Evolutionary conservation across 2,329 filamentous ascomycete species (phyloP).

Genomic region (Ophiocordyceps camponoti-rufipedis): DNA sequence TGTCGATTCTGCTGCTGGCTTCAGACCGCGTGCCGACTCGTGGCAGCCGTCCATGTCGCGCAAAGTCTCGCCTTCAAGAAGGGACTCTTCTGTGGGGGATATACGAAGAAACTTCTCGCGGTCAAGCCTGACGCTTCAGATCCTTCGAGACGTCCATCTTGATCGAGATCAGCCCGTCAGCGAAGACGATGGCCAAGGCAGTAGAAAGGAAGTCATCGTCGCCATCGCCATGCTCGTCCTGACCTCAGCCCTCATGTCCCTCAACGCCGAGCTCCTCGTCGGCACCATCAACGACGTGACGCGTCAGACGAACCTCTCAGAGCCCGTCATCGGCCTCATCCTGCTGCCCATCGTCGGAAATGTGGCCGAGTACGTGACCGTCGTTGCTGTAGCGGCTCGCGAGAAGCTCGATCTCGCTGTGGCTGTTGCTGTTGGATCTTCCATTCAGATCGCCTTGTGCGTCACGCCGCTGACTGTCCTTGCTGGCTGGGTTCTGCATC

Average conservation of each 20-base stretch:
- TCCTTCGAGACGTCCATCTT: slow-evolving; percentile 4
- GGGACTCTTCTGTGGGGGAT: slow-evolving; percentile 7
- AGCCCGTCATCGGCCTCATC: slow-evolving; percentile 42
- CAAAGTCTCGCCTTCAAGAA: slow-evolving; percentile 9
- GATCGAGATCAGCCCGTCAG: slow-evolving; percentile 1
- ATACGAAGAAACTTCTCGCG: slow-evolving; percentile 3
- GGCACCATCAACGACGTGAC: slow-evolving; percentile 38
- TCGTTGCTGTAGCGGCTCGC: slow-evolving; percentile 37
- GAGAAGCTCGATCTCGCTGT: slow-evolving; percentile 46
- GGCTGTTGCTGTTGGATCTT: slow-evolving; percentile 39
- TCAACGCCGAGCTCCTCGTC: slow-evolving; percentile 44
- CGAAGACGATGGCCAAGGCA: not conserved
- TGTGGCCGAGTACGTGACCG: slow-evolving; percentile 44
- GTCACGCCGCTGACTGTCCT: slow-evolving; percentile 42
- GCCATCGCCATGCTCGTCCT: slow-evolving; percentile 30
- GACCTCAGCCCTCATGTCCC: slow-evolving; percentile 35
- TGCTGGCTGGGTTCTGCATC: slow-evolving; percentile 36
- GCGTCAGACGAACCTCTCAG: slow-evolving; percentile 26
- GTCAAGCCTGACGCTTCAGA: slow-evolving; percentile 5
- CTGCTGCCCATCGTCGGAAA: slow-evolving; percentile 45
- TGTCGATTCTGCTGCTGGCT: not conserved
- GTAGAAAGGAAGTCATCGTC: slow-evolving; percentile 12
- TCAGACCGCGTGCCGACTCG: slow-evolving; percentile 2
- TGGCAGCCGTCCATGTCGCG: slow-evolving; percentile 5
- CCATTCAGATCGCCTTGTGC: slow-evolving; percentile 43